These are phyloP conservation scores for Suhomyces sp. DNA, from an alignment of 805 yeast species.

Conservation along the genomic window DNA sequence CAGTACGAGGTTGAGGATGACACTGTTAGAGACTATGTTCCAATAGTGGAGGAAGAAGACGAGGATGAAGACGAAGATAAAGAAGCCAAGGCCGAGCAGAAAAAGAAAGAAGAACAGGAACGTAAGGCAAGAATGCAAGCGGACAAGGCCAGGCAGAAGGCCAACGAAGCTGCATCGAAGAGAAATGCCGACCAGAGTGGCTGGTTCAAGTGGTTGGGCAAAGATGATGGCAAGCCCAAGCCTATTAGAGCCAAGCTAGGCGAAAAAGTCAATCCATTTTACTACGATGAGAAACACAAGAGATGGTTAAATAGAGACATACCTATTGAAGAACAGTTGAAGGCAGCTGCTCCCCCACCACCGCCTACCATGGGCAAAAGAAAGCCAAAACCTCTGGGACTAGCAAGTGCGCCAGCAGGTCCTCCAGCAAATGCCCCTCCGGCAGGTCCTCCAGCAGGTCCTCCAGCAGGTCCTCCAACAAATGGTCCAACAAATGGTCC, in stretches of 20 bases:
- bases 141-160: constrained; percentile 37
- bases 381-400: constrained; percentile 12
- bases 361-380: constrained; percentile 46
- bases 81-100: constrained; percentile 17
- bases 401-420: constrained; percentile 9
- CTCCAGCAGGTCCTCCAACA: constrained; percentile 5
- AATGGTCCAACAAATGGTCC: not conserved
- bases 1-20: constrained; percentile 46
- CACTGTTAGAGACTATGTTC: constrained; percentile 41
- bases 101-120: constrained; percentile 18
- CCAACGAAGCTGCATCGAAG: constrained; percentile 10
- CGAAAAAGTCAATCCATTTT: constrained; percentile 59
- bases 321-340: constrained; percentile 60
- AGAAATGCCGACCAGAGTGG: constrained; percentile 22
- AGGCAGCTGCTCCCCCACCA: constrained; percentile 61
- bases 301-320: constrained; percentile 82
- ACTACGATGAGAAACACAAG: constrained; percentile 77
- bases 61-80: constrained; percentile 44
- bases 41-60: constrained; percentile 41
- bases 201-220: constrained; percentile 53
- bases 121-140: constrained; percentile 11
- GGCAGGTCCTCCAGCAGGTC: not conserved
- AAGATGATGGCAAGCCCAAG: constrained; percentile 63
- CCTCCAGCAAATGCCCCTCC: not conserved
- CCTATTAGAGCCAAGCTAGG: constrained; percentile 86